Percentiles rank a stretch among this genome's conserved stretches.
Conservation (phyloP, 768 basidiomycete genomes). For the Leccinellum albellum region DNA sequence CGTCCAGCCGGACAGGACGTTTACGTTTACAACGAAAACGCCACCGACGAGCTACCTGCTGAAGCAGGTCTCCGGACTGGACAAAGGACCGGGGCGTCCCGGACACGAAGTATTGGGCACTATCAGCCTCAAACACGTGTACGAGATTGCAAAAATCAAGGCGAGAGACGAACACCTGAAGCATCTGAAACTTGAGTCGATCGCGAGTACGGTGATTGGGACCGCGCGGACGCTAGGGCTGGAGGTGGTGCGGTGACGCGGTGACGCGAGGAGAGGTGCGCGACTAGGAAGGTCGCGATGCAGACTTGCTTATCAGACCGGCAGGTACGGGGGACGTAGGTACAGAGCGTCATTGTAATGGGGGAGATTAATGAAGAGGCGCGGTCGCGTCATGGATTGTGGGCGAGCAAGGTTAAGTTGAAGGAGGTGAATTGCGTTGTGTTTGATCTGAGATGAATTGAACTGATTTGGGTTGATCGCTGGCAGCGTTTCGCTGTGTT, state of each 20-base stretch:
- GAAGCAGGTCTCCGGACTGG: constrained; percentile 85
- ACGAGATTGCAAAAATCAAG: constrained; percentile 98
- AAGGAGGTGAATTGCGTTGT: constrained; percentile 4
- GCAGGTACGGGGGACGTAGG: not conserved
- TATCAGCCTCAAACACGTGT: constrained; percentile 93
- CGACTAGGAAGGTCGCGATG: constrained; percentile 14
- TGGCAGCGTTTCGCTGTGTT: constrained; percentile 14
- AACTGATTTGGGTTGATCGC: constrained; percentile 19
- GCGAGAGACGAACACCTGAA: constrained; percentile 84
- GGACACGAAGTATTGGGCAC: constrained; percentile 77
- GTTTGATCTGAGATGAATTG: not conserved
- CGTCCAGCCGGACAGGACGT: constrained; percentile 92
- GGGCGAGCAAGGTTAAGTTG: constrained; percentile 36
- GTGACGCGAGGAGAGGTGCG: constrained; percentile 22
- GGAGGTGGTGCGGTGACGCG: constrained; percentile 76
- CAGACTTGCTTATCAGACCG: constrained; percentile 25
- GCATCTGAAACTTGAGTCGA: constrained; percentile 80
- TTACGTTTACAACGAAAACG: constrained; percentile 89
- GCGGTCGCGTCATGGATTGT: constrained; percentile 29
- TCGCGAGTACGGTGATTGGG: constrained; percentile 85
- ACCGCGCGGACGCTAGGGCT: constrained; percentile 87
- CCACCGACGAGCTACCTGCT: constrained; percentile 88
- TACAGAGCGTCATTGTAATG: constrained; percentile 22
- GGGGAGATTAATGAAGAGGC: constrained; percentile 32
- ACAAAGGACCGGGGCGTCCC: constrained; percentile 84